Percentiles rank a stretch among this genome's conserved stretches.
These are phyloP conservation scores for Cryptococcus hybrid DNA, from an alignment of 1,284 basidiomycete genomes.

Conservation along the genomic window DNA sequence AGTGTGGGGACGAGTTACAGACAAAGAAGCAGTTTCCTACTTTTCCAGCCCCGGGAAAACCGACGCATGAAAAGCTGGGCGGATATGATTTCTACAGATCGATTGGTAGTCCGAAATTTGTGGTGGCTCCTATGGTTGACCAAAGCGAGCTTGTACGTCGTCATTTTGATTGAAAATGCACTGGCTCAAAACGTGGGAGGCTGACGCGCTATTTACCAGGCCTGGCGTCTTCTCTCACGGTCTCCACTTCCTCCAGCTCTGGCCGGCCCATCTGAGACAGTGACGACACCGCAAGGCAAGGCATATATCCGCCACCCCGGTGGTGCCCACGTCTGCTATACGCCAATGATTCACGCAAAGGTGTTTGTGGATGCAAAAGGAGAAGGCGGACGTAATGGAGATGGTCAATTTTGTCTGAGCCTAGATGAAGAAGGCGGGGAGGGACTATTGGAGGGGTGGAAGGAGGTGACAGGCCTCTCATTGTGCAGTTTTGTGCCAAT, in stretches of 20 bases:
- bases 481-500: conserved; percentile 92
- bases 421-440: conserved; percentile 51
- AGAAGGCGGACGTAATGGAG: conserved; percentile 37
- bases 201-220: conserved; percentile 52
- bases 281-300: conserved; percentile 17
- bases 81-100: conserved; percentile 82
- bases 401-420: conserved; percentile 66
- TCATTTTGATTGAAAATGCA: neutral
- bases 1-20: neutral
- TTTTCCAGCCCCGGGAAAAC: no score
- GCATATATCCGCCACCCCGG: conserved; percentile 31
- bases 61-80: conserved; percentile 56
- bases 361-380: conserved; percentile 61
- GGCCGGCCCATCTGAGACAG: conserved; percentile 22
- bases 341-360: conserved; percentile 97
- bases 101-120: conserved; percentile 77
- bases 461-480: conserved; percentile 70
- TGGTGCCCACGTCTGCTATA: conserved; percentile 72
- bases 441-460: conserved; percentile 40
- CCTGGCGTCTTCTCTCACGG: conserved; percentile 87
- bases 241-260: conserved; percentile 61
- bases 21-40: no score
- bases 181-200: neutral
- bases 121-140: conserved; percentile 98
- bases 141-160: conserved; percentile 84